Evolutionary conservation across 148 eudicot species (phyloP), one percentile per base, ranked within the genome.

Genomic region (Talinum fruticosum): DNA sequence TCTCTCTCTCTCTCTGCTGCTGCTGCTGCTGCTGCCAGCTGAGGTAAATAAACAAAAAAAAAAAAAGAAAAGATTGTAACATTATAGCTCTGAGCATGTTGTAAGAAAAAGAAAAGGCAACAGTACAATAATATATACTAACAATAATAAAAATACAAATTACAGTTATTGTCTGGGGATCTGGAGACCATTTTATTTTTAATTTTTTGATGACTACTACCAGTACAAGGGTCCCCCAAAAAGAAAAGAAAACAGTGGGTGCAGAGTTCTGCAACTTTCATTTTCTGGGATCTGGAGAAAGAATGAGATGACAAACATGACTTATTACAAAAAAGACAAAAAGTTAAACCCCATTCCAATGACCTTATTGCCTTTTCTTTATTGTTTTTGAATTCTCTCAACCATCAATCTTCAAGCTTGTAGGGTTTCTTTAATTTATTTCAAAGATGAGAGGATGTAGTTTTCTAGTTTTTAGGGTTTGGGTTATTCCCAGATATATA

Each of bases 261-360:
- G 38, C 66, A 72, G 71, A 32, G 47, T 71, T 10, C 83, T 70
- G 79, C 75, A 41, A 64, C 80, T 81, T 76, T 57, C 66, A 66
- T 71, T 65, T 81, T 76, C 73, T 81, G 77, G 83, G 84, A 81
- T 81, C 84, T 76, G 23, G 79, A 72, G 73, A 51, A 51, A 66
- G 36, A 66, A 72, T 77, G 66, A 81, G 33, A 77, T 74, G 69
- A 71, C 75, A 71, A 71, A 71, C 75, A 78, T 61, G 24, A 35
- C 61, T 59, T 57, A 67, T 2, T 54, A 29, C 75, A 10, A 59
- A 37, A 38, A 28, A 59, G 24, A 10, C 23, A 57, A 29, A 54
- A 70, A n/a, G 18, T 23, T 69, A 37, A 1, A 29, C 41, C 29
- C 28, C 64, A n/a, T n/a, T 59, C 64, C 64, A 59, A 59, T 59